Evolutionary conservation across 768 basidiomycete species (phyloP).

Genomic region (Collybiopsis confluens): DNA sequence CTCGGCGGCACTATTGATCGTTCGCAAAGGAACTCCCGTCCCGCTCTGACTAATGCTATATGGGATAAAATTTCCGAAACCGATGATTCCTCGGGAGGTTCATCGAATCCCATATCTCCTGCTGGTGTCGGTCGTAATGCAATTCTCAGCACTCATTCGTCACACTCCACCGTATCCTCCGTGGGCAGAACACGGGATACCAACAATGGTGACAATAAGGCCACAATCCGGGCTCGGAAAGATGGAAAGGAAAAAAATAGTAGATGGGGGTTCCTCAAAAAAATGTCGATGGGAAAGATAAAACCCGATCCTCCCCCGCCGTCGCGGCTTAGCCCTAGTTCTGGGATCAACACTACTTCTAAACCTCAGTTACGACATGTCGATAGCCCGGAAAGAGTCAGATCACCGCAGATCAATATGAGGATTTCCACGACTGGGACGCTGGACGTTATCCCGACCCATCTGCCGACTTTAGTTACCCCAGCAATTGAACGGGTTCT

Average conservation of each 20-base stretch:
- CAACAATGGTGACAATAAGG: constrained; percentile 19
- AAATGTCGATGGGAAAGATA: constrained; percentile 98
- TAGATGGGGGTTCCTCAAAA: constrained; percentile 95
- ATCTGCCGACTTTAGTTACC: constrained; percentile 16
- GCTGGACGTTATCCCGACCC: constrained; percentile 44
- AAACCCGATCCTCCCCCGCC: constrained; percentile 52
- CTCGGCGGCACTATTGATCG: neutral
- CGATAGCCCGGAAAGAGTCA: constrained; percentile 27
- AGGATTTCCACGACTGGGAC: constrained; percentile 70
- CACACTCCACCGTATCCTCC: constrained; percentile 6
- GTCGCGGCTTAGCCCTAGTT: constrained; percentile 13
- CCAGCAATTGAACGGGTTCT: neutral
- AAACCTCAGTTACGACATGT: constrained; percentile 10
- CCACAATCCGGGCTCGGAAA: constrained; percentile 20
- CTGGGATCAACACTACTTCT: constrained; percentile 2
- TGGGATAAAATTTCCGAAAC: constrained; percentile 49
- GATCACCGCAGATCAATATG: constrained; percentile 61
- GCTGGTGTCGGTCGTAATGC: constrained; percentile 5
- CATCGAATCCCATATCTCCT: neutral
- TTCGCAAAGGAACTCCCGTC: constrained; percentile 14
- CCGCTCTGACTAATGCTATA: constrained; percentile 35
- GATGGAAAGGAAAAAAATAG: constrained; percentile 59
- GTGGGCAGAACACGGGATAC: constrained; percentile 14
- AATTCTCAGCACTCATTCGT: neutral
- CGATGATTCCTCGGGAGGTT: constrained; percentile 12